A percentile compares a stretch with the other conserved stretches of the same genome.
These are phyloP conservation scores for Tuber microsphaerosporum DNA, from an alignment of 495 filamentous ascomycete species.

Conservation along the genomic window DNA sequence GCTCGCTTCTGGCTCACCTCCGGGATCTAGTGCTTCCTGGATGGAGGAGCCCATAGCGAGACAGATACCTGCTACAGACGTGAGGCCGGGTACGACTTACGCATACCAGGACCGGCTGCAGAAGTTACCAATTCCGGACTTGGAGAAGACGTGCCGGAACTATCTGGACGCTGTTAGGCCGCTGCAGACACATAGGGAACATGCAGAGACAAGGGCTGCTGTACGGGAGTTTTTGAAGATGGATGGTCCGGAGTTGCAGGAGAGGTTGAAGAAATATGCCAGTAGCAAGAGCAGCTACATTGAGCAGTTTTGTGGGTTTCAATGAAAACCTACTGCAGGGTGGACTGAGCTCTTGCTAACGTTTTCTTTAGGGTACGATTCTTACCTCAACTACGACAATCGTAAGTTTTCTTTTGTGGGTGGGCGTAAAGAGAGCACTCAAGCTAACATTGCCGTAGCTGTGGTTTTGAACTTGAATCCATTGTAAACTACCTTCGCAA, in stretches of 20 bases:
- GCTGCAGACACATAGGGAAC: conserved; percentile 71
- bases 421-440: neutral
- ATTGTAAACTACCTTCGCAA: conserved; percentile 47
- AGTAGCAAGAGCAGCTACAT: conserved; percentile 89
- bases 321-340: conserved; percentile 7
- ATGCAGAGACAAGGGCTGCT: conserved; percentile 71
- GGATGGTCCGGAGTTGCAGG: conserved; percentile 80
- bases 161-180: conserved; percentile 77
- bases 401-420: conserved; percentile 45
- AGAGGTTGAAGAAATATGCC: conserved; percentile 89
- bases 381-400: conserved; percentile 95
- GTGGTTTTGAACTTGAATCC: conserved; percentile 97
- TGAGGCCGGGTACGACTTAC: conserved; percentile 69
- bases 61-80: conserved; percentile 23
- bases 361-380: conserved; percentile 77
- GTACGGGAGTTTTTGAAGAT: conserved; percentile 76
- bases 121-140: conserved; percentile 89
- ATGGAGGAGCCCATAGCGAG: conserved; percentile 26
- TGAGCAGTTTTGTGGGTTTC: conserved; percentile 88
- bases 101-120: conserved; percentile 80
- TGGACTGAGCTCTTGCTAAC: conserved; percentile 28
- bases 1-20: conserved; percentile 43
- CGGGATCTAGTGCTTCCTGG: conserved; percentile 31
- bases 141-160: conserved; percentile 69
- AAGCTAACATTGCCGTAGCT: conserved; percentile 45